Percentiles rank a stretch among this genome's conserved stretches.
These are phyloP conservation scores for Tuber melanosporum DNA, from an alignment of 495 filamentous ascomycete genomes.

Conservation along the genomic window DNA sequence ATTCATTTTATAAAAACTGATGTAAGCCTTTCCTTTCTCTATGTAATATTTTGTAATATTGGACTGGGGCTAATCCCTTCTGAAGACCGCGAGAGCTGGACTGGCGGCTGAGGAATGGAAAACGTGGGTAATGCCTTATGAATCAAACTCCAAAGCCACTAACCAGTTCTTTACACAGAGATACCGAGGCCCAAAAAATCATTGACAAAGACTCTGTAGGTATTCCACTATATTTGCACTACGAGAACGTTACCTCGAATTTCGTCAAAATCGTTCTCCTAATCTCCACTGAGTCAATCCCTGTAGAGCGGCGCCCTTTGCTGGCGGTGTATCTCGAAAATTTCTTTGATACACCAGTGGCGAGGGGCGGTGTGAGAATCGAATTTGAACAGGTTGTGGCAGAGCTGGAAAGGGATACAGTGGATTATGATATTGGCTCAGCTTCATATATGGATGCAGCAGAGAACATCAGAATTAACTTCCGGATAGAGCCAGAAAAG, in stretches of 20 bases:
- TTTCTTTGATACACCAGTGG: slow-evolving; percentile 87
- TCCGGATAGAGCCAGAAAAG: slow-evolving; percentile 82
- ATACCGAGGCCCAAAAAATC: slow-evolving; percentile 66
- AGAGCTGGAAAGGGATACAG: slow-evolving; percentile 81
- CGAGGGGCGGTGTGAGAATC: slow-evolving; percentile 66
- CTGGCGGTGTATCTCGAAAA: slow-evolving; percentile 77
- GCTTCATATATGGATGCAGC: slow-evolving; percentile 63
- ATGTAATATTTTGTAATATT: neutral
- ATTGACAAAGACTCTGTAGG: slow-evolving; percentile 63
- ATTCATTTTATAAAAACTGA: slow-evolving; percentile 87
- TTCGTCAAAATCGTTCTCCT: slow-evolving; percentile 79
- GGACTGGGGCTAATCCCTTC: neutral
- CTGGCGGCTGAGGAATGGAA: slow-evolving; percentile 63
- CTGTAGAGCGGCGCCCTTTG: slow-evolving; percentile 69
- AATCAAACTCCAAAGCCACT: slow-evolving; percentile 7
- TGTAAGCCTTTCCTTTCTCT: neutral
- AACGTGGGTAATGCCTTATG: slow-evolving; percentile 36
- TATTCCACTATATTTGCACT: slow-evolving; percentile 86
- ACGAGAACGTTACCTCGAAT: slow-evolving; percentile 81
- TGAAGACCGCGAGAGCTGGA: slow-evolving; percentile 70
- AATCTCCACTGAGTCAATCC: slow-evolving; percentile 66
- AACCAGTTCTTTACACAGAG: slow-evolving; percentile 37
- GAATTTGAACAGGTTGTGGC: slow-evolving; percentile 89
- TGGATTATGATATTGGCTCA: slow-evolving; percentile 65
- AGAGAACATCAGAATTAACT: slow-evolving; percentile 70